Percentiles rank a stretch among this genome's conserved stretches.
Evolutionary conservation across 306 rosid genomes (phyloP).

Genomic region (Vachellia collinsii): DNA sequence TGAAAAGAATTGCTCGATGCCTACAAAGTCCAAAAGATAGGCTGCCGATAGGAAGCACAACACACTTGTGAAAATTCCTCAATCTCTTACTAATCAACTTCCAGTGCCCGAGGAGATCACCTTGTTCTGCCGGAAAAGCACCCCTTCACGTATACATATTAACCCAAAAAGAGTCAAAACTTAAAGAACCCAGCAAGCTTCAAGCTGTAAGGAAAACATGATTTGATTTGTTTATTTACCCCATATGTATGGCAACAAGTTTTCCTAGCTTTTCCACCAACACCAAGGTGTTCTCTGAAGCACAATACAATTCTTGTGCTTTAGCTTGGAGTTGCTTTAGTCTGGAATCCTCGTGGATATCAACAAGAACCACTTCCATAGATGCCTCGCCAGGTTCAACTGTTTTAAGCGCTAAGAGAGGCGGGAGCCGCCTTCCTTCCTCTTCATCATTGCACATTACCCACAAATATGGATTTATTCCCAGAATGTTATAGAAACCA

Average conservation of each 20-base stretch:
- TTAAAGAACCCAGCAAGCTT: background rate
- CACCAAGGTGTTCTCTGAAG: conserved; percentile 70
- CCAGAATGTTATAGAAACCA: conserved; percentile 92
- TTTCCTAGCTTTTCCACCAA: conserved; percentile 88
- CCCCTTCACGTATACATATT: conserved; percentile 62
- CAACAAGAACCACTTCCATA: conserved; percentile 82
- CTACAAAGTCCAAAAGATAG: conserved; percentile 89
- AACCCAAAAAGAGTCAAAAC: conserved; percentile 23
- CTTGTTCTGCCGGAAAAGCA: conserved; percentile 82
- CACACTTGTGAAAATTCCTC: conserved; percentile 79
- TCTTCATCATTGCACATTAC: conserved; percentile 78
- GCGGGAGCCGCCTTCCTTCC: conserved; percentile 72
- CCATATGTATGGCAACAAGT: conserved; percentile 91
- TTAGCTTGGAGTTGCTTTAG: conserved; percentile 84
- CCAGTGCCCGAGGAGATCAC: conserved; percentile 82
- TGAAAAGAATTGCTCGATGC: conserved; percentile 96
- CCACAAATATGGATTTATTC: conserved; percentile 97
- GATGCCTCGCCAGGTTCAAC: conserved; percentile 71
- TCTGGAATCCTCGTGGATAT: conserved; percentile 69
- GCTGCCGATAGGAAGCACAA: conserved; percentile 90
- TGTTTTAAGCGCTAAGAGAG: conserved; percentile 76
- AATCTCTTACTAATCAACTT: conserved; percentile 78
- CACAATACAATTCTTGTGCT: conserved; percentile 77
- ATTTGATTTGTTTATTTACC: conserved; percentile 53
- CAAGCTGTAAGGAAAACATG: background rate